Evolutionary conservation across 345 rosid genomes (phyloP), one percentile per base, ranked within the genome.

Genomic region (Nasturtium officinale): DNA sequence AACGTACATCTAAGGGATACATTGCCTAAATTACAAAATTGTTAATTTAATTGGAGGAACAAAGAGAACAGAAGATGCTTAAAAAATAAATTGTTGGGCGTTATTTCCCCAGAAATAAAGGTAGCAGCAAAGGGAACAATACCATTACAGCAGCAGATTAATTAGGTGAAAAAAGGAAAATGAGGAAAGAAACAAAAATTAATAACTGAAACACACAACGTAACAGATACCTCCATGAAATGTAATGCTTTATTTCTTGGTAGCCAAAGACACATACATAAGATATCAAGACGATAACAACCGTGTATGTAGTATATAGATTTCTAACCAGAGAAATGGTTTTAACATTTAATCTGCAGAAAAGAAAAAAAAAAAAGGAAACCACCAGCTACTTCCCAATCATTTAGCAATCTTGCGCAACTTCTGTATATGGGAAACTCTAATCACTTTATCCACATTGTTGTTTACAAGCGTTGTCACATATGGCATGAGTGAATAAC

Each of bases 231-330:
- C 10, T 45, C 50, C 20, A 45, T 16, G 1, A 45, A 45, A 45
- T 45, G 50, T 45, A 16, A 45, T 45, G 50, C 50, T 45, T 45
- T 45, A 45, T 45, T 45, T 45, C 50, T 45, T 45, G 50, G 16
- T 45, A 45, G 16, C 50, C 50, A 45, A 45, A 45, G 50, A 45
- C 50, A 45, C 50, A 15, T 45, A 45, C 20, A 45, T 16, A 7
- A n/a, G 8, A 45, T 45, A 45, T n/a, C 9, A 45, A 45, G 50
- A 45, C 50, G 6, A 45, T 7, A n/a, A 43, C 10, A 45, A 45
- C 4, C 4, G 21, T 45, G 50, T 45, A 45, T 45, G 50, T 45
- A 45, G 50, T 45, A 45, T 16, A 45, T 16, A 45, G 50, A 45
- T 45, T 45, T n/a, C 20, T 45, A 45, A 43, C 18, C 18, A 43